Evolutionary conservation across 257 asterid genomes (phyloP).

Genomic region (Solanum paucissectum): DNA sequence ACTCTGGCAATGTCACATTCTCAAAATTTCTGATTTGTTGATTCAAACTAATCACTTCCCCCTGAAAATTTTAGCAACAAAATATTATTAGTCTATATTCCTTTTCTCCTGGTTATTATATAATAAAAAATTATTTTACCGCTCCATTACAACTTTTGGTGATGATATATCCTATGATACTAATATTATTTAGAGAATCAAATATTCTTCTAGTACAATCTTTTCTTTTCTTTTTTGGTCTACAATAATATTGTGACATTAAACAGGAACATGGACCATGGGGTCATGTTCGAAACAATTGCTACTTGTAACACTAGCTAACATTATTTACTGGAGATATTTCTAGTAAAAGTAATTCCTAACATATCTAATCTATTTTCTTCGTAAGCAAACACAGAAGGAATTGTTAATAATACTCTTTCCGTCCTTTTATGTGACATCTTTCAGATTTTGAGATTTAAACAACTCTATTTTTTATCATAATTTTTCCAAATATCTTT

Average conservation of each 20-base stretch:
- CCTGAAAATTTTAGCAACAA: slow-evolving; percentile 17
- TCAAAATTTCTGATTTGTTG: slow-evolving; percentile 51
- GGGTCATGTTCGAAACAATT: neutral
- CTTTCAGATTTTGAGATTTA: too few species aligned
- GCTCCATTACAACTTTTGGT: too few species aligned
- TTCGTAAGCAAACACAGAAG: too few species aligned
- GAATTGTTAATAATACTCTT: too few species aligned
- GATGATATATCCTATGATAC: neutral
- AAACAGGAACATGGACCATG: neutral
- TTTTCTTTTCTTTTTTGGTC: neutral
- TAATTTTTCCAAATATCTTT: too few species aligned
- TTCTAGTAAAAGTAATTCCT: neutral
- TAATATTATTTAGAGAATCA: neutral
- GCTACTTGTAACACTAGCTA: neutral
- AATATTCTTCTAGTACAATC: neutral
- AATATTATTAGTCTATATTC: neutral
- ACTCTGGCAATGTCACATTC: slow-evolving; percentile 39
- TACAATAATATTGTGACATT: too few species aligned
- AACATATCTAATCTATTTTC: neutral
- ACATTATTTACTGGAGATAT: neutral
- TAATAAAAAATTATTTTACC: neutral
- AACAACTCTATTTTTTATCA: too few species aligned
- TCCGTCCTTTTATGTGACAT: too few species aligned
- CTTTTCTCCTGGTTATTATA: neutral
- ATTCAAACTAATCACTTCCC: slow-evolving; percentile 40